phyloP scores from a whole-genome alignment of 2,329 filamentous ascomycete genomes.

The Cladosporium phlei region DNA sequence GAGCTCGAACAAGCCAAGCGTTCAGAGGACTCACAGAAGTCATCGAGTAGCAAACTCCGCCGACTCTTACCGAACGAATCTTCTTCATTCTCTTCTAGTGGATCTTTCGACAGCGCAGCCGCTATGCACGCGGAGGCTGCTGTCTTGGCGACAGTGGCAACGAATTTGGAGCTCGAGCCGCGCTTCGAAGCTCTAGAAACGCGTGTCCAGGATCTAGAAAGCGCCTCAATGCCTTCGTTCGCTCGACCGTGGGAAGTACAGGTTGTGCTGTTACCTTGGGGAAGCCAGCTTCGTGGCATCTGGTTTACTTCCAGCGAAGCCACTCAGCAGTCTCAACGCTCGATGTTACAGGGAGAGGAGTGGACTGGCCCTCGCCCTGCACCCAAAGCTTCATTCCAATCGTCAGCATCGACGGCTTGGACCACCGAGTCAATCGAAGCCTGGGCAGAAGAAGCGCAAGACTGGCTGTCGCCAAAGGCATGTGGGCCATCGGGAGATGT shows the following conservation, averaged over 20 bases:
- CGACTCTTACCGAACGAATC: conserved; percentile 30
- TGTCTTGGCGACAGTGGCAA: conserved; percentile 31
- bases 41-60: conserved; percentile 29
- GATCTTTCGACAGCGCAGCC: conserved; percentile 33
- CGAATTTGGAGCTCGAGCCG: conserved; percentile 36
- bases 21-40: conserved; percentile 17
- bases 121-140: conserved; percentile 31
- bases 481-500: conserved; percentile 59
- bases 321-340: conserved; percentile 33
- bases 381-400: conserved; percentile 24
- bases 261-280: conserved; percentile 70
- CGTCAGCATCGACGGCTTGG: conserved; percentile 43
- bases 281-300: conserved; percentile 48
- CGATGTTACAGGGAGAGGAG: conserved; percentile 41
- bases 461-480: conserved; percentile 65
- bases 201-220: conserved; percentile 52
- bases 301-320: conserved; percentile 46
- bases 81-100: conserved; percentile 39
- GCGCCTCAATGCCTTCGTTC: conserved; percentile 54
- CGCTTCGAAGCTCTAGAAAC: conserved; percentile 47
- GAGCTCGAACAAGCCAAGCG: conserved; percentile 28
- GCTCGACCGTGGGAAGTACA: conserved; percentile 68
- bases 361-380: conserved; percentile 38
- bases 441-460: conserved; percentile 44
- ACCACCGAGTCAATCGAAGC: conserved; percentile 45